Conservation (phyloP, 352 stramenopile genomes). For the Globisporangium takayamanum region DNA sequence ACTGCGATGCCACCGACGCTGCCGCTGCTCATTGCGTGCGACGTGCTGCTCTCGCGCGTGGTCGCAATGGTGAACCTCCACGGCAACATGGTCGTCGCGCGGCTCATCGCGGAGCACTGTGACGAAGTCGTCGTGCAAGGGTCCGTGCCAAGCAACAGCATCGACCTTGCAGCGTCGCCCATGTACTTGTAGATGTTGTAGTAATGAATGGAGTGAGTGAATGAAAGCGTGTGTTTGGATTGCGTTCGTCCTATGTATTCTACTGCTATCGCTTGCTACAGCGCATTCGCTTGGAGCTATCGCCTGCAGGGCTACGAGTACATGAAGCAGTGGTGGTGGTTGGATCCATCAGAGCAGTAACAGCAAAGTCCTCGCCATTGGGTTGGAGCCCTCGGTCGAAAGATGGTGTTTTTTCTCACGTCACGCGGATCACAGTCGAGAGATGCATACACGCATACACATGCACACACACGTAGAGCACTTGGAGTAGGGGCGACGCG, state of each 20-base stretch:
- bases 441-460: conserved; percentile 1
- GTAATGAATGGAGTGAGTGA: background rate
- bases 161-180: conserved; percentile 49
- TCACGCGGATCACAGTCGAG: conserved; percentile 19
- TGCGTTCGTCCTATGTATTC: too few species aligned
- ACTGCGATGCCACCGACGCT: conserved; percentile 19
- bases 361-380: conserved; percentile 26
- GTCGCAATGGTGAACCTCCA: conserved; percentile 24
- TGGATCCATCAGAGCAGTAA: conserved; percentile 26
- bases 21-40: conserved; percentile 33
- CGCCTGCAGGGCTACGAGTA: background rate
- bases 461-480: background rate
- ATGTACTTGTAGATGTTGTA: conserved; percentile 23
- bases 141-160: conserved; percentile 11
- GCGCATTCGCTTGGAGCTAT: too few species aligned
- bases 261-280: background rate
- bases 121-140: conserved; percentile 30
- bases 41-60: conserved; percentile 32
- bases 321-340: background rate
- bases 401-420: conserved; percentile 38
- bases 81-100: conserved; percentile 36
- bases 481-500: background rate
- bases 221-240: background rate
- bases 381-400: conserved; percentile 38
- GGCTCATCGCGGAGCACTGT: conserved; percentile 37